phyloP scores from a whole-genome alignment of 768 basidiomycete species.

The Xerocomus potaroensis region DNA sequence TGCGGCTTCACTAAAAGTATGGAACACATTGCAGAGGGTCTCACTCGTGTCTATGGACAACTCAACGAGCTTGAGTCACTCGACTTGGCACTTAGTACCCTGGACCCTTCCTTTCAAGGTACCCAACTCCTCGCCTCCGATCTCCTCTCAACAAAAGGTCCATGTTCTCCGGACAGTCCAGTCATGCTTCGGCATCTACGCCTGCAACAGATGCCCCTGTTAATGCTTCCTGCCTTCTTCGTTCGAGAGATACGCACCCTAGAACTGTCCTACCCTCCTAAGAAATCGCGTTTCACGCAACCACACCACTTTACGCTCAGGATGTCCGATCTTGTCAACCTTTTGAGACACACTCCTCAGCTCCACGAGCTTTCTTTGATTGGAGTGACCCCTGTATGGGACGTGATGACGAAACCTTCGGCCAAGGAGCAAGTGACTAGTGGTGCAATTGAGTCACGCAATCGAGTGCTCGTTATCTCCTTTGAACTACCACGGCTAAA shows the following conservation, averaged over 20 bases:
- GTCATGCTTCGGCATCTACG: slow-evolving; percentile 32
- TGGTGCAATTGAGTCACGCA: slow-evolving; percentile 5
- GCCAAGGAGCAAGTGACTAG: slow-evolving; percentile 11
- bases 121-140: slow-evolving; percentile 24
- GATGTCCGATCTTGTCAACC: slow-evolving; percentile 37
- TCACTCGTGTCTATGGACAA: slow-evolving; percentile 10
- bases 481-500: slow-evolving; percentile 38
- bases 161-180: background rate
- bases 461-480: slow-evolving; percentile 11
- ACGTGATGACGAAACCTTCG: slow-evolving; percentile 16
- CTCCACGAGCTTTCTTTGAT: slow-evolving; percentile 41
- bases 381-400: slow-evolving; percentile 41
- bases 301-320: slow-evolving; percentile 33
- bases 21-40: slow-evolving; percentile 21
- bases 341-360: slow-evolving; percentile 36
- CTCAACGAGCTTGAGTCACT: slow-evolving; percentile 28
- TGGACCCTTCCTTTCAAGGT: slow-evolving; percentile 25
- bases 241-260: slow-evolving; percentile 39
- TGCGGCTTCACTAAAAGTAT: slow-evolving; percentile 29
- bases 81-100: slow-evolving; percentile 25
- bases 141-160: slow-evolving; percentile 11
- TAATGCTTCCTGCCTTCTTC: slow-evolving; percentile 34
- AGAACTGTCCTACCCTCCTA: slow-evolving; percentile 39
- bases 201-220: slow-evolving; percentile 40
- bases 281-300: slow-evolving; percentile 13